Base-by-base conservation (phyloP, 1,284 basidiomycete species). In the Ustilago shanxiensis region DNA sequence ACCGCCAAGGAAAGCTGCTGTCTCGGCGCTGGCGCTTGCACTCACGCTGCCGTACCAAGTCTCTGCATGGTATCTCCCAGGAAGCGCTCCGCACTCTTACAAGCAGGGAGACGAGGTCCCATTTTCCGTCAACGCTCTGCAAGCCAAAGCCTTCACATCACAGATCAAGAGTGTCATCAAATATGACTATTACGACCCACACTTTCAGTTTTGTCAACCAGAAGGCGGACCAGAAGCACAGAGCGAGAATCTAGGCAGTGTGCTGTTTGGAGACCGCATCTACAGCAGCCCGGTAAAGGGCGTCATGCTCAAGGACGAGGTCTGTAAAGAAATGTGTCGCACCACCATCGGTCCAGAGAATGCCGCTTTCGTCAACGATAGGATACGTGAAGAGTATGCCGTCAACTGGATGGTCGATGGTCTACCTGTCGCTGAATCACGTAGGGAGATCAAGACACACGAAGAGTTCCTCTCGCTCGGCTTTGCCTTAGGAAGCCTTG, bases 371-470 rank as follows among this genome's bases (percentile, higher is more conserved):
- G 92, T 98, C 86, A 97, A 97, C 81, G 91, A 93, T 66, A 91
- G 94, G 57, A 96, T 98, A 85, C 89, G 89, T 52, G 94, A 98
- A 85, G 93, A 95, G 83, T 98, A 98, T 84, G 94, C 94, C 0
- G 88, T 98, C 72, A 98, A 98, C 84, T 96, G 95, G 92, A 91
- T 98, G 62, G 89, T 98, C 51, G 95, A 98, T 82, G 95, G 95
- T 3, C 89, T 98, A 39, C 96, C 96, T 4, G 94, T 93, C 9
- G 94, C 94, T 6, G 79, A 82, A 50, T 58, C 71, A 31, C 59
- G 71, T 14, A 63, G 67, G 6, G 69, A 80, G 28, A 66, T 77
- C 58, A 73, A 72, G 50, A 86, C 92, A 22, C 66, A 37, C 31
- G 67, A 77, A 57, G 67, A 77, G 58, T 76, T 96, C 87, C 94